phyloP scores from a whole-genome alignment of 441 rosid genomes.

The Adansonia madagascariensis region DNA sequence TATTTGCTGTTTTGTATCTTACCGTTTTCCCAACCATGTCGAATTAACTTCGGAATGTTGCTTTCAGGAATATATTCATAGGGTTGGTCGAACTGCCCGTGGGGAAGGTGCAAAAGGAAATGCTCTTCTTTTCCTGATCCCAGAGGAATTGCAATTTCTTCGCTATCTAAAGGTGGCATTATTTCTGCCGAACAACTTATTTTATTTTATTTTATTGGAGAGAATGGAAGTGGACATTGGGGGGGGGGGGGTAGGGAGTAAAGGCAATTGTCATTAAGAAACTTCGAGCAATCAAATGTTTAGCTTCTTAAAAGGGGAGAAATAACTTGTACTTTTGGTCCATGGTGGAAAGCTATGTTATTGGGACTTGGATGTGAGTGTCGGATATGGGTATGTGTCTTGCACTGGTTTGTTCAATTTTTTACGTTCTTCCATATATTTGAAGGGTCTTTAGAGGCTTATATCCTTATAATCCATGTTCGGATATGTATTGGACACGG shows the following conservation, averaged over 20 bases:
- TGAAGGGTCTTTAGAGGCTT: no score
- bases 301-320: background rate
- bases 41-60: constrained; percentile 28
- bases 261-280: background rate
- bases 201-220: background rate
- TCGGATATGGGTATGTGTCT: no score
- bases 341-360: background rate
- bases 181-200: background rate
- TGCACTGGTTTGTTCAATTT: no score
- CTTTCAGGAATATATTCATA: constrained; percentile 87
- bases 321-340: background rate
- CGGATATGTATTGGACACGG: no score
- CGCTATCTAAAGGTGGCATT: constrained; percentile 75
- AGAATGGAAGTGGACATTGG: background rate
- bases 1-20: constrained; percentile 16
- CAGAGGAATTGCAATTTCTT: constrained; percentile 90
- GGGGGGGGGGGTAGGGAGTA: background rate
- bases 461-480: no score
- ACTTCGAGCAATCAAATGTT: background rate
- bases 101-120: constrained; percentile 99
- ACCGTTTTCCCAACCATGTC: constrained; percentile 13
- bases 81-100: constrained; percentile 99
- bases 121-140: constrained; percentile 87
- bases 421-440: no score
- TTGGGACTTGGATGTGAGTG: no score